A percentile compares a stretch with the other conserved stretches of the same genome.
phyloP scores from a whole-genome alignment of 192 early-diverging fungal species.

The Coemansia guatemalensis region DNA sequence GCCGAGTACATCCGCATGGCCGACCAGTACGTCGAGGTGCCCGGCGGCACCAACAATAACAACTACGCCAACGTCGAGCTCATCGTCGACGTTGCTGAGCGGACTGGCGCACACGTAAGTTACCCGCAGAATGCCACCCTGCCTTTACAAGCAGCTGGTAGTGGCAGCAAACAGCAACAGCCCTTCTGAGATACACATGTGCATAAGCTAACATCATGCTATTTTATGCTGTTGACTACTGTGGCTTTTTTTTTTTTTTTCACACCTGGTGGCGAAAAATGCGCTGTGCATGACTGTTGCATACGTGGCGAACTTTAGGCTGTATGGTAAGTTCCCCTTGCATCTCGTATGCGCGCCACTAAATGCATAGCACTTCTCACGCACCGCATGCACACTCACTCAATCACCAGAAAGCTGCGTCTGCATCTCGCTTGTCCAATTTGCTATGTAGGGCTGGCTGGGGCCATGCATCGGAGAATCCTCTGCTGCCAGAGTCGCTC shows the following conservation, averaged over 20 bases:
- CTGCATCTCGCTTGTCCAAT: too few relatives aligned
- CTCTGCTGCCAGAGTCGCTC: constrained; percentile 90
- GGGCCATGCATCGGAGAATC: constrained; percentile 99
- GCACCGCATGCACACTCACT: too few relatives aligned
- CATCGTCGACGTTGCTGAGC: constrained; percentile 97
- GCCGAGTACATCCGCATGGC: constrained; percentile 99
- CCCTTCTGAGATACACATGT: too few relatives aligned
- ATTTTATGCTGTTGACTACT: too few relatives aligned
- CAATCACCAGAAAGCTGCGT: too few relatives aligned
- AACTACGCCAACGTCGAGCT: constrained; percentile 99
- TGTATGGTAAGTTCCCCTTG: constrained; percentile 28
- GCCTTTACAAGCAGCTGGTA: neutral
- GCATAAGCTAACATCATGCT: too few relatives aligned
- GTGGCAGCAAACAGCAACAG: neutral
- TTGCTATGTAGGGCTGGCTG: constrained; percentile 85
- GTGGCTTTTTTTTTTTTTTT: too few relatives aligned
- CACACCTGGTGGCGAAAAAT: too few relatives aligned
- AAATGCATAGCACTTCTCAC: neutral
- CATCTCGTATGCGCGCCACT: neutral
- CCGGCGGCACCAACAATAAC: constrained; percentile 97
- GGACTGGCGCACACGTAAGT: constrained; percentile 80
- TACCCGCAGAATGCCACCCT: neutral
- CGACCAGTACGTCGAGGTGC: constrained; percentile 97
- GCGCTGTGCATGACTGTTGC: neutral
- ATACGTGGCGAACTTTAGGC: constrained; percentile 11